A percentile compares a stretch with the other conserved stretches of the same genome.
Evolutionary conservation across 2,329 filamentous ascomycete species (phyloP).

Genomic region (Phaeosphaeriaceae sp.): DNA sequence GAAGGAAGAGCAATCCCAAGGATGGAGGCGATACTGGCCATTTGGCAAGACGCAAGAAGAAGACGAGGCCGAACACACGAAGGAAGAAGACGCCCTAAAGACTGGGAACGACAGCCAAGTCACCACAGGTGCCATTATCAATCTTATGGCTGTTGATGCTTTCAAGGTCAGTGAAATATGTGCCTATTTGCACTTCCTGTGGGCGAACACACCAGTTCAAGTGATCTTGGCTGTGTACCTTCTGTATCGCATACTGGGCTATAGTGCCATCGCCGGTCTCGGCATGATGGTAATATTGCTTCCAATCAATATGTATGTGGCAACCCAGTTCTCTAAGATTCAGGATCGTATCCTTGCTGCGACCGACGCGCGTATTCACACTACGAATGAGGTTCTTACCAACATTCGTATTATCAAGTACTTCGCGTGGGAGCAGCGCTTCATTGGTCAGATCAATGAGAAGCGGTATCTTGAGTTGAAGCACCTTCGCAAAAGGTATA

Average conservation of each 20-base stretch:
- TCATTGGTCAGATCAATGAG: conserved; percentile 84
- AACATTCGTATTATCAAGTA: conserved; percentile 99
- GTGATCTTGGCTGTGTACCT: conserved; percentile 80
- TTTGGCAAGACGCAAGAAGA: conserved; percentile 67
- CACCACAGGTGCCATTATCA: conserved; percentile 97
- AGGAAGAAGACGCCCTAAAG: conserved; percentile 37
- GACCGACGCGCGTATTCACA: conserved; percentile 94
- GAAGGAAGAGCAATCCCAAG: conserved; percentile 49
- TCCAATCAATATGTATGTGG: conserved; percentile 88
- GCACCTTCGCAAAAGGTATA: conserved; percentile 80
- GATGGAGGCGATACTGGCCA: conserved; percentile 56
- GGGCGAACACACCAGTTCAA: conserved; percentile 89
- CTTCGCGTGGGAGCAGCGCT: conserved; percentile 97
- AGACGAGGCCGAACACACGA: conserved; percentile 51
- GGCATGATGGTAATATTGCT: conserved; percentile 87
- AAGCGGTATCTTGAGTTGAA: conserved; percentile 82
- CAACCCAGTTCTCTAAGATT: conserved; percentile 81
- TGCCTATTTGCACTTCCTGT: conserved; percentile 94
- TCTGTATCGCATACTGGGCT: conserved; percentile 88
- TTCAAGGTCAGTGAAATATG: conserved; percentile 98
- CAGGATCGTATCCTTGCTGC: conserved; percentile 92
- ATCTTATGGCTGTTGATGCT: conserved; percentile 98
- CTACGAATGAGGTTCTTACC: conserved; percentile 94
- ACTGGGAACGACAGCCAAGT: conserved; percentile 71
- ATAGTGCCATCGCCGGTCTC: conserved; percentile 92